Evolutionary conservation across 768 basidiomycete genomes (phyloP).

Genomic region (Phanerodontia chrysosporium): DNA sequence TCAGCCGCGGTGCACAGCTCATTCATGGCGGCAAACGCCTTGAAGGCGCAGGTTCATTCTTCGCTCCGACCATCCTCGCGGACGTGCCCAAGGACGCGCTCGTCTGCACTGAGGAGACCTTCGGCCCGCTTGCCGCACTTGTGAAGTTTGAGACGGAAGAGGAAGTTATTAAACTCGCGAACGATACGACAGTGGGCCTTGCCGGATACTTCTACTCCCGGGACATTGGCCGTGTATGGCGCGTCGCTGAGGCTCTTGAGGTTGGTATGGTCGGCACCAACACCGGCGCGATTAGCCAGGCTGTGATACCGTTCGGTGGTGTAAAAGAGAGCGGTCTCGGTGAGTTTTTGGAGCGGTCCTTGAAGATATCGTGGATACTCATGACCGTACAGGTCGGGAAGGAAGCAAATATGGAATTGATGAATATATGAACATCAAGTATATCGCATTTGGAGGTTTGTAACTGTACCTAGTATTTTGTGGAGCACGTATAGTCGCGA

Average conservation of each 20-base stretch:
- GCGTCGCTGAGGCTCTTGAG: slow-evolving; percentile 91
- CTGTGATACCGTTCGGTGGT: slow-evolving; percentile 84
- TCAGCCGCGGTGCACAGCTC: slow-evolving; percentile 79
- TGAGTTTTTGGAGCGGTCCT: slow-evolving; percentile 22
- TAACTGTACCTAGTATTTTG: slow-evolving; percentile 16
- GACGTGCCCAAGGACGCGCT: slow-evolving; percentile 72
- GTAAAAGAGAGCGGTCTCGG: slow-evolving; percentile 83
- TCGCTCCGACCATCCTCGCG: slow-evolving; percentile 81
- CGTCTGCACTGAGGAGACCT: slow-evolving; percentile 84
- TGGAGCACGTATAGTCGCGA: not conserved
- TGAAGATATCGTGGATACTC: slow-evolving; percentile 8
- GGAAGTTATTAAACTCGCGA: slow-evolving; percentile 83
- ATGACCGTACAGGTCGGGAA: slow-evolving; percentile 54
- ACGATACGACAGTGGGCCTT: slow-evolving; percentile 77
- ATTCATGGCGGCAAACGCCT: slow-evolving; percentile 83
- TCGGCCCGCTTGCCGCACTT: slow-evolving; percentile 87
- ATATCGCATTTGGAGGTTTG: slow-evolving; percentile 78
- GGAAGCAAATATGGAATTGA: slow-evolving; percentile 80
- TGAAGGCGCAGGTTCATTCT: slow-evolving; percentile 62
- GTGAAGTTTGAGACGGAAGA: slow-evolving; percentile 92
- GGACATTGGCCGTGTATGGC: slow-evolving; percentile 87
- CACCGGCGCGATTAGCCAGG: slow-evolving; percentile 75
- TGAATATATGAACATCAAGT: slow-evolving; percentile 81
- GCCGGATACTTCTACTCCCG: slow-evolving; percentile 92
- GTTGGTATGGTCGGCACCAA: slow-evolving; percentile 91